Conservation (phyloP, 2,329 filamentous ascomycete genomes). For the Penicillium paneum region DNA sequence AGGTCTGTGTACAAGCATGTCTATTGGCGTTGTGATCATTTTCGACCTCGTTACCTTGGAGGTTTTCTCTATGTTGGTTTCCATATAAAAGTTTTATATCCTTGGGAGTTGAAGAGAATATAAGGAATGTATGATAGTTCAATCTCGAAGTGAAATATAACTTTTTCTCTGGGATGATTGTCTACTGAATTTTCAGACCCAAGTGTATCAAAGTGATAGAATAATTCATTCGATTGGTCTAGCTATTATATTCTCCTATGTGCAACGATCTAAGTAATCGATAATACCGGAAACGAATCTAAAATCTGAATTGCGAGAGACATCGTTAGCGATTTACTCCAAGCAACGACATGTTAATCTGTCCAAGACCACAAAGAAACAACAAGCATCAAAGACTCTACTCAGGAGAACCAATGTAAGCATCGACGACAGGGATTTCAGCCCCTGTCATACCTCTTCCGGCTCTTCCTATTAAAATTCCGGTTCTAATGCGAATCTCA, state of each 20-base stretch:
- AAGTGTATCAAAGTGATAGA: background rate
- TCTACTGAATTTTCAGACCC: background rate
- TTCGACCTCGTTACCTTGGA: conserved; percentile 10
- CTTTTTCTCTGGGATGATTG: background rate
- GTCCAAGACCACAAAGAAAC: conserved; percentile 2
- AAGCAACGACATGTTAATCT: background rate
- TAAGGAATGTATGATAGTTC: conserved; percentile 26
- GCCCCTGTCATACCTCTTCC: conserved; percentile 45
- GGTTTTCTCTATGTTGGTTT: conserved; percentile 9
- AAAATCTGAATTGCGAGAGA: conserved; percentile 4
- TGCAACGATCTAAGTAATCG: background rate
- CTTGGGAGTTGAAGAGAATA: conserved; percentile 31
- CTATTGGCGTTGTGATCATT: conserved; percentile 30
- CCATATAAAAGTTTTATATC: conserved; percentile 41
- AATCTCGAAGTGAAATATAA: conserved; percentile 18
- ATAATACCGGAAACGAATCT: background rate
- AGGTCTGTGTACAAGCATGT: conserved; percentile 29
- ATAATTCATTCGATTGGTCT: background rate
- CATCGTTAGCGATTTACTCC: conserved; percentile 12
- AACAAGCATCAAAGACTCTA: conserved; percentile 22
- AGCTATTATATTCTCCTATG: background rate
- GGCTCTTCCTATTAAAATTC: conserved; percentile 47
- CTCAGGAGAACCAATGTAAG: conserved; percentile 50
- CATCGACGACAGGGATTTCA: conserved; percentile 42
- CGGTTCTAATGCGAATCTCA: conserved; percentile 43